Base-by-base conservation (phyloP, 768 basidiomycete genomes). In the Russula olivacea region DNA sequence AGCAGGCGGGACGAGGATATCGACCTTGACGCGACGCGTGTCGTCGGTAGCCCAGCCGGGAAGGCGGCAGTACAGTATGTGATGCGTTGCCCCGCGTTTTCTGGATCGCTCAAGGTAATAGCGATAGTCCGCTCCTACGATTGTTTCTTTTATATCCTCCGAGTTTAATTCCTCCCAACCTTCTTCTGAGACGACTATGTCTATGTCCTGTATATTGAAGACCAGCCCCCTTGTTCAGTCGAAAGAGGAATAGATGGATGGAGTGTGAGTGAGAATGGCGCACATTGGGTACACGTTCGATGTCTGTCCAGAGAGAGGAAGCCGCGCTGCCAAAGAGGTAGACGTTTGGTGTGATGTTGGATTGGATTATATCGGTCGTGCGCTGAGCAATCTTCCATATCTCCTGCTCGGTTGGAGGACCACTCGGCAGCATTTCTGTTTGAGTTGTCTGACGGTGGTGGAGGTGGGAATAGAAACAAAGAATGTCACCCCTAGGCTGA, bases 301-400 rank as follows among this genome's bases (percentile, higher is more conserved):
- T 63, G 14, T 63, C 51, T 4, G 55, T 25, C 60, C 60, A 65
- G 4, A 64, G 38, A 40, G 9, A 43, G 19, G 12, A 45, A 8
- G 63, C 63, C 0, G 63, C 63, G 7, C 63, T 41, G n/a, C 64
- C 60, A 25, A 65, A 65, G 14, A 65, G 21, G 55, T 38, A 65
- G 36, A 54, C 51, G 6, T 38, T 12, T 10, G 3, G 0, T 1
- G 57, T 48, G 10, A 54, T 14, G 2, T n/a, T 5, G n/a, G 6
- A 1, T 19, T 52, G 3, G 5, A 63, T 54, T 38, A 63, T 63
- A 2, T 58, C n/a, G 25, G 36, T 54, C 14, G 62, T 63, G 10
- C 62, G 62, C 30, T 45, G 62, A 34, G 62, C 43, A 6, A 63
- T 63, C 14, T 54, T 58, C 56, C 32, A 48, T 23, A 63, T 58